Evolutionary conservation across 805 yeast genomes (phyloP).

Genomic region (Dipodascopsis uninucleata): DNA sequence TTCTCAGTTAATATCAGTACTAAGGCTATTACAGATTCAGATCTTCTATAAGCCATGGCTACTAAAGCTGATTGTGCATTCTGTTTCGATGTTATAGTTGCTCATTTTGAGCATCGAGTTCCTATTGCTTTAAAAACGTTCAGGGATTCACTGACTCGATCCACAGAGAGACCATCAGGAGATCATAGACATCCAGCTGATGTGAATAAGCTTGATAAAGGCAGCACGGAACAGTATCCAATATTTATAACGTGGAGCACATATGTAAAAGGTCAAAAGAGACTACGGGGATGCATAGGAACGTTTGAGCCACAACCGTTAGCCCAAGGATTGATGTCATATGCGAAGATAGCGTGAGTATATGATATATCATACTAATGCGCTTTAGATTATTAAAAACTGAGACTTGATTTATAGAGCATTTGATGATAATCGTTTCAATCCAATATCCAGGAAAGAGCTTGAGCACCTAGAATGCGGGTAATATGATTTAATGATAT

Average conservation of each 20-base stretch:
- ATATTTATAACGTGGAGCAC: slow-evolving; percentile 84
- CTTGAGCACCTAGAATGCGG: slow-evolving; percentile 49
- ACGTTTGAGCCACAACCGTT: slow-evolving; percentile 61
- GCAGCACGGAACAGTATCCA: slow-evolving; percentile 42
- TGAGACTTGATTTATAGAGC: slow-evolving; percentile 43
- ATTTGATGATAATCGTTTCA: slow-evolving; percentile 71
- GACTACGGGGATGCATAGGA: slow-evolving; percentile 88
- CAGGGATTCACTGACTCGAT: slow-evolving; percentile 1
- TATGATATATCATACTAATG: slow-evolving; percentile 7
- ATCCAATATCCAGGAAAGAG: slow-evolving; percentile 58
- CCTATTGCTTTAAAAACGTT: slow-evolving; percentile 19
- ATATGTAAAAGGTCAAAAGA: slow-evolving; percentile 30
- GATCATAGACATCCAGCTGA: neutral
- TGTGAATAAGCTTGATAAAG: neutral
- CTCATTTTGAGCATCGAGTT: slow-evolving; percentile 17
- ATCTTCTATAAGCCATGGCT: slow-evolving; percentile 18
- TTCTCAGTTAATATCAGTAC: too few relatives aligned
- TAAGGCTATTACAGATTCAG: slow-evolving; percentile 3
- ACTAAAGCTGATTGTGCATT: slow-evolving; percentile 29
- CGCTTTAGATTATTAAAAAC: slow-evolving; percentile 6
- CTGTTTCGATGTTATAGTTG: slow-evolving; percentile 27
- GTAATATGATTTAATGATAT: slow-evolving; percentile 34
- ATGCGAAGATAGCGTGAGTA: slow-evolving; percentile 52
- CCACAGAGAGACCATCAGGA: neutral
- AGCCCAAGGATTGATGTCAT: slow-evolving; percentile 56